phyloP scores from a whole-genome alignment of 345 rosid genomes.

The Populus alba region DNA sequence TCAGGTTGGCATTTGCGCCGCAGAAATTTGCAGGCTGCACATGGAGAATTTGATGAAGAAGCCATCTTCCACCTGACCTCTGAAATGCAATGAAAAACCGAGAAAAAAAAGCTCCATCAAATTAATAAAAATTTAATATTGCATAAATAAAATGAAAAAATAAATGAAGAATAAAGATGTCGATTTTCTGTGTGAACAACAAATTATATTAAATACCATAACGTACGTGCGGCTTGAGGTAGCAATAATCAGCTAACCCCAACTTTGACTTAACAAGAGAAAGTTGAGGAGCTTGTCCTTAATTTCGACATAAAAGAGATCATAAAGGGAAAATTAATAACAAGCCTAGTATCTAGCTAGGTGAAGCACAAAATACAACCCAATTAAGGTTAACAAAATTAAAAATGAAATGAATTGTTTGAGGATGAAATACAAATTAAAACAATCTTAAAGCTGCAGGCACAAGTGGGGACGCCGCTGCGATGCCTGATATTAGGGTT shows the following conservation, averaged over 20 bases:
- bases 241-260: not conserved
- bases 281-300: not conserved
- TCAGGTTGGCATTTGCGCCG: slow-evolving; percentile 31
- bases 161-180: not conserved
- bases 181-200: not conserved
- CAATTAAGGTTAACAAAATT: not conserved
- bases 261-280: not conserved
- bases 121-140: not conserved
- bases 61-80: slow-evolving; percentile 24
- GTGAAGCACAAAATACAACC: not conserved
- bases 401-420: not conserved
- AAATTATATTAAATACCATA: not conserved
- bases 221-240: not conserved
- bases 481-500: slow-evolving; percentile 17
- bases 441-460: not conserved
- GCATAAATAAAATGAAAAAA: not conserved
- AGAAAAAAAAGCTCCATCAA: not conserved
- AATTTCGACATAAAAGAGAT: not conserved
- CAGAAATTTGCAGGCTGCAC: slow-evolving; percentile 34
- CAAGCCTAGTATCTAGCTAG: not conserved
- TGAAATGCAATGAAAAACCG: not conserved
- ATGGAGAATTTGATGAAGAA: slow-evolving; percentile 28
- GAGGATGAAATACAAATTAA: not conserved
- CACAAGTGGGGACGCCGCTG: not conserved
- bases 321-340: not conserved